These are phyloP conservation scores for Alternaria incomplexa DNA, from an alignment of 2,329 filamentous ascomycete species.

Conservation along the genomic window DNA sequence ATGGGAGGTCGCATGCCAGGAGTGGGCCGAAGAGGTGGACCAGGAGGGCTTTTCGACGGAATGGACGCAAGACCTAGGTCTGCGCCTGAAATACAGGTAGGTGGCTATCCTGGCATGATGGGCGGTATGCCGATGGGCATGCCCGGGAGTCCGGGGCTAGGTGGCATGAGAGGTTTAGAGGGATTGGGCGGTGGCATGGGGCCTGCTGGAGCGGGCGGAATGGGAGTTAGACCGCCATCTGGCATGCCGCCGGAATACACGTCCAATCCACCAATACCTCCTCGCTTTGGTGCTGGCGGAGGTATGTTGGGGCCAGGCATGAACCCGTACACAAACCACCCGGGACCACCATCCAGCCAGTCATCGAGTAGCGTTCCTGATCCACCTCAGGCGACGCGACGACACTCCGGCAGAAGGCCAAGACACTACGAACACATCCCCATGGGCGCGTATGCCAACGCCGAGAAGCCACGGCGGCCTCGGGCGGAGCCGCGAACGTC, in stretches of 20 bases:
- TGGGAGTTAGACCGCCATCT: slow-evolving; percentile 2
- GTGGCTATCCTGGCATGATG: background rate
- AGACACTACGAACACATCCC: slow-evolving; percentile 17
- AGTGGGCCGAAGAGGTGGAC: background rate
- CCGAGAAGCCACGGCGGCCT: background rate
- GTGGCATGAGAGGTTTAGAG: background rate
- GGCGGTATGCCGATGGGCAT: background rate
- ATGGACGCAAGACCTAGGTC: slow-evolving; percentile 5
- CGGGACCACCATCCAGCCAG: slow-evolving; percentile 1
- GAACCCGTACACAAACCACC: slow-evolving; percentile 5
- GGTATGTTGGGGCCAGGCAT: background rate
- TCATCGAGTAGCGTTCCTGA: background rate
- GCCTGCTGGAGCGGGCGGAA: background rate
- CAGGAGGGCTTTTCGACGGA: background rate
- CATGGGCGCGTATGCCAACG: slow-evolving; percentile 18
- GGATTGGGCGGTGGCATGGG: background rate
- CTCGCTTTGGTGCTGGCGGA: background rate
- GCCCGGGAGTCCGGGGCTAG: background rate
- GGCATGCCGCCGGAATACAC: slow-evolving; percentile 16
- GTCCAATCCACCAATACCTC: slow-evolving; percentile 7
- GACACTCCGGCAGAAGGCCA: background rate
- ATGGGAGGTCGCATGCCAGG: slow-evolving; percentile 2
- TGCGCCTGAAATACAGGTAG: slow-evolving; percentile 2
- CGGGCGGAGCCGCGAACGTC: slow-evolving; percentile 8
- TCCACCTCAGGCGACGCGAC: background rate